Percentiles rank a stretch among this genome's conserved stretches.
Conservation (phyloP, 306 rosid species). For the Cucurbita pepo region DNA sequence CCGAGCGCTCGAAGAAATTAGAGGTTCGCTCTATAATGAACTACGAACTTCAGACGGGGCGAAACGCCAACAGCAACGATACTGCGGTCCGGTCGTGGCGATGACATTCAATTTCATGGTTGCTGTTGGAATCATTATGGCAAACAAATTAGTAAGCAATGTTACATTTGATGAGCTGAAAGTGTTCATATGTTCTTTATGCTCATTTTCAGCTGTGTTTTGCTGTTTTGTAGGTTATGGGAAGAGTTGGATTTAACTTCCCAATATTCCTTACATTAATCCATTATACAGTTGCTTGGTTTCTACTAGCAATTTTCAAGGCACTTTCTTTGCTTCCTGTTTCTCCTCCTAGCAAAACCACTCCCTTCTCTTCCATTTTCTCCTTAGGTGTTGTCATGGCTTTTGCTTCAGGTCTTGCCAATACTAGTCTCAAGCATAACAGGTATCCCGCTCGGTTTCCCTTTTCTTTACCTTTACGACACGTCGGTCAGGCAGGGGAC, state of each 20-base stretch:
- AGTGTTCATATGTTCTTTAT: not conserved
- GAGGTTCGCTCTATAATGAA: slow-evolving; percentile 71
- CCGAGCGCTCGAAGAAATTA: slow-evolving; percentile 67
- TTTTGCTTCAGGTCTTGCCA: slow-evolving; percentile 94
- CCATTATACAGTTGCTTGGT: slow-evolving; percentile 67
- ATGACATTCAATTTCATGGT: slow-evolving; percentile 68
- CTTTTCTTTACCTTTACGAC: not conserved
- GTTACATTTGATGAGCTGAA: not conserved
- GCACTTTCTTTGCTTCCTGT: slow-evolving; percentile 61
- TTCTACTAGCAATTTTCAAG: slow-evolving; percentile 76
- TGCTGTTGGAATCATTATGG: slow-evolving; percentile 60
- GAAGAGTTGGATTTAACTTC: slow-evolving; percentile 73
- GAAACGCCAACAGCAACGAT: slow-evolving; percentile 78
- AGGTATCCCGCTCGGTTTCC: slow-evolving; percentile 25
- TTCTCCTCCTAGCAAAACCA: slow-evolving; percentile 68
- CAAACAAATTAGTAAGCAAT: slow-evolving; percentile 50
- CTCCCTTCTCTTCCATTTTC: slow-evolving; percentile 86
- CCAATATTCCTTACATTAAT: slow-evolving; percentile 81
- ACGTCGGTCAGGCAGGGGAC: not conserved
- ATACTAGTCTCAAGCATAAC: slow-evolving; percentile 83
- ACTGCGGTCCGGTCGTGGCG: slow-evolving; percentile 67
- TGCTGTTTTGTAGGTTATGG: slow-evolving; percentile 58
- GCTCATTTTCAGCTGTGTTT: not conserved
- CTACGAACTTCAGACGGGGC: slow-evolving; percentile 85
- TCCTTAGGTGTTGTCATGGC: slow-evolving; percentile 86